phyloP scores from a whole-genome alignment of 768 basidiomycete genomes.

The Lactifluus pinguis region DNA sequence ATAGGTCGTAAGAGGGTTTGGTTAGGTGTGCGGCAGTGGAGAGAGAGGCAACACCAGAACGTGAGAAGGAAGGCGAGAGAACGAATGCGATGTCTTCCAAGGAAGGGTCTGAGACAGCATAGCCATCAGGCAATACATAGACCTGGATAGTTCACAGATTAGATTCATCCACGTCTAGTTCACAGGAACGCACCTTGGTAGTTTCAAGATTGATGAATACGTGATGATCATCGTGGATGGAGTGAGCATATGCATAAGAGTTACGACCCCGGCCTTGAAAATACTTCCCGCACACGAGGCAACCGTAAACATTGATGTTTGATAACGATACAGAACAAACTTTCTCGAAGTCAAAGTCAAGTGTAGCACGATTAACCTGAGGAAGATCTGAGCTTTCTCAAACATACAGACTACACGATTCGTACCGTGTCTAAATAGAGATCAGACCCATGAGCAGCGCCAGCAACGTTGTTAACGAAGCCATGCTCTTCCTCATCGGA shows the following conservation, averaged over 20 bases:
- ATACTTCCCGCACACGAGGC: constrained; percentile 96
- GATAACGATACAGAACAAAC: constrained; percentile 94
- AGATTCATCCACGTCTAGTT: neutral
- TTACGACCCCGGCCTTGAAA: constrained; percentile 93
- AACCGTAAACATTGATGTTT: constrained; percentile 97
- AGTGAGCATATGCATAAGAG: constrained; percentile 93
- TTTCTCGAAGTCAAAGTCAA: constrained; percentile 99
- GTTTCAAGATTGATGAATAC: constrained; percentile 96
- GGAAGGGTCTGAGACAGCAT: constrained; percentile 93
- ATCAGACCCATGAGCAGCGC: constrained; percentile 52
- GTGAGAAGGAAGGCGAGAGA: constrained; percentile 81
- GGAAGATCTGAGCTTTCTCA: constrained; percentile 2
- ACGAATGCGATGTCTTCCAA: constrained; percentile 92
- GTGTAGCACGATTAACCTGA: constrained; percentile 80
- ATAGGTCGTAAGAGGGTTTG: constrained; percentile 80
- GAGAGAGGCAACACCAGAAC: constrained; percentile 41
- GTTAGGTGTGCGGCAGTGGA: constrained; percentile 50
- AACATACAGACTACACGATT: constrained; percentile 19
- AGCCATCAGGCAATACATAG: constrained; percentile 95
- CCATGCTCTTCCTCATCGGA: constrained; percentile 23
- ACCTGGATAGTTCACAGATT: constrained; percentile 44
- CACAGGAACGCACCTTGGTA: constrained; percentile 56
- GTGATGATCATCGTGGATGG: constrained; percentile 96
- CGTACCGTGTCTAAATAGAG: constrained; percentile 91
- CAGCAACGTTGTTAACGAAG: constrained; percentile 24